These are phyloP conservation scores for Oemleria cerasiformis DNA, from an alignment of 306 rosid species.

Conservation along the genomic window DNA sequence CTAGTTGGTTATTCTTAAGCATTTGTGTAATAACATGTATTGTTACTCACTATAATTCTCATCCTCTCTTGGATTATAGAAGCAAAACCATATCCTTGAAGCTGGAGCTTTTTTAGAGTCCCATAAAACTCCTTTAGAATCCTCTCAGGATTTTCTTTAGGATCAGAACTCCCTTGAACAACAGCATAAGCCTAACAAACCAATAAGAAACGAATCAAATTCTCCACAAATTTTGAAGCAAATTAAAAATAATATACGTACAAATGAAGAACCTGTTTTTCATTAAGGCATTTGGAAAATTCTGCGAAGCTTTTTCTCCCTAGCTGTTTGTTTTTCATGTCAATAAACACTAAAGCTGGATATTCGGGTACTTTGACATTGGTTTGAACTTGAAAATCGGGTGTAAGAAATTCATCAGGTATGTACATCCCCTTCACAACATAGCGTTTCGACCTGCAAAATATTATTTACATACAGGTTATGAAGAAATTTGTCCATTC, in stretches of 20 bases:
- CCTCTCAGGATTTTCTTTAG: not conserved
- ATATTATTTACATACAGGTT: too few species aligned
- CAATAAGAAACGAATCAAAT: not conserved
- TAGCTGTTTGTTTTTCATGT: not conserved
- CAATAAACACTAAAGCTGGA: slow-evolving; percentile 12
- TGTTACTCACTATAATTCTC: not conserved
- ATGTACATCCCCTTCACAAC: slow-evolving; percentile 11
- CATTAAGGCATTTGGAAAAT: slow-evolving; percentile 5
- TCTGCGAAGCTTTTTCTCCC: not conserved
- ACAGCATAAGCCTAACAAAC: slow-evolving; percentile 3
- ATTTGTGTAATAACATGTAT: too few species aligned
- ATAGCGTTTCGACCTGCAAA: not conserved
- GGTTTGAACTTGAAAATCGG: not conserved
- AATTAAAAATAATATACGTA: not conserved
- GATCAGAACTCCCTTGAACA: not conserved
- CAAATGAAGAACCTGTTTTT: not conserved
- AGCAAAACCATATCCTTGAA: not conserved
- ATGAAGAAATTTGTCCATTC: not conserved
- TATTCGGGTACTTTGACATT: not conserved
- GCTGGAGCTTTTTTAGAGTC: not conserved
- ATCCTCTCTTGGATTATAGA: not conserved
- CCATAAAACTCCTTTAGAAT: slow-evolving; percentile 1
- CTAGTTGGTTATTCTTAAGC: not conserved
- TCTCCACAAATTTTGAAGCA: too few species aligned
- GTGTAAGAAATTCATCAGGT: slow-evolving; percentile 13